phyloP scores from a whole-genome alignment of 1,139 yeast species.

The Blastobotrys indianensis region DNA sequence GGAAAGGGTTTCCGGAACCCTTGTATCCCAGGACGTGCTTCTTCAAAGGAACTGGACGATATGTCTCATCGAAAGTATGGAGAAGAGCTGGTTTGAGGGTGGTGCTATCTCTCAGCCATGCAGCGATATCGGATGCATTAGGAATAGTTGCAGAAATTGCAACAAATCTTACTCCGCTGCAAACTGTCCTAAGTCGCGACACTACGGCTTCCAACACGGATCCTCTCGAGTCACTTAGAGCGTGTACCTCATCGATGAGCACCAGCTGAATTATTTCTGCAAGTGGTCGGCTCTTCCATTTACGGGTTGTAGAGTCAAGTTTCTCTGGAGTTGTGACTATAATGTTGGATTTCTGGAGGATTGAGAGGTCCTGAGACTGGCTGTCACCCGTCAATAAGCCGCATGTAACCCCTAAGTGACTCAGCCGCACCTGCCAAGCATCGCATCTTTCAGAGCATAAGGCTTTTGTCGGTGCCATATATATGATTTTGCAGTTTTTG shows the following conservation, averaged over 20 bases:
- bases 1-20: conserved; percentile 38
- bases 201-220: conserved; percentile 6
- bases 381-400: conserved; percentile 5
- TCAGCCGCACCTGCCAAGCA: conserved; percentile 4
- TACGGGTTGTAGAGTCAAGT: conserved; percentile 6
- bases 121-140: conserved; percentile 5
- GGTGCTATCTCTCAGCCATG: conserved; percentile 43
- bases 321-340: conserved; percentile 8
- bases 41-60: conserved; percentile 88
- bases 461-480: conserved; percentile 2
- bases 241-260: conserved; percentile 8
- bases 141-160: conserved; percentile 5
- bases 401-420: background rate
- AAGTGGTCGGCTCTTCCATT: conserved; percentile 3
- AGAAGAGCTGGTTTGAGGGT: conserved; percentile 61
- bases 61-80: conserved; percentile 66
- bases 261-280: conserved; percentile 1
- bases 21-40: conserved; percentile 84
- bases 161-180: conserved; percentile 1
- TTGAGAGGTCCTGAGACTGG: background rate
- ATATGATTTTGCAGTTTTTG: conserved; percentile 1
- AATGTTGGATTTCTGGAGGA: background rate
- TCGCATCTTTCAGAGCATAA: conserved; percentile 2
- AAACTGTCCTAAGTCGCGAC: conserved; percentile 6
- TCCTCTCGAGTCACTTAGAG: conserved; percentile 3